A percentile compares a stretch with the other conserved stretches of the same genome.
Evolutionary conservation across 768 basidiomycete species (phyloP).

Genomic region (Leccinum variicolor): DNA sequence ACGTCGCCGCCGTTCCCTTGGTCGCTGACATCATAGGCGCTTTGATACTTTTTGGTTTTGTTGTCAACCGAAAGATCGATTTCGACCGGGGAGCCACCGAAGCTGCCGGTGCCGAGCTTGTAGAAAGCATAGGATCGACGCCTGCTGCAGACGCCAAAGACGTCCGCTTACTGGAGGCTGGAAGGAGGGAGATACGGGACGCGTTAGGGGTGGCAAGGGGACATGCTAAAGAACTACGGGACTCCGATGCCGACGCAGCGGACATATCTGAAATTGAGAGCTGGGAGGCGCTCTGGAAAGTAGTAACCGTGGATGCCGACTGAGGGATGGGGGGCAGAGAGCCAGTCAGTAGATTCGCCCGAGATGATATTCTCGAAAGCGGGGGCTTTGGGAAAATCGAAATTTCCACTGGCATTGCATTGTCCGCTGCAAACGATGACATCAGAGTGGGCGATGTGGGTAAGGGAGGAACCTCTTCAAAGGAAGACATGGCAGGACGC

Average conservation of each 20-base stretch:
- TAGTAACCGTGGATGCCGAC: slow-evolving; percentile 25
- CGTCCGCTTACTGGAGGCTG: slow-evolving; percentile 24
- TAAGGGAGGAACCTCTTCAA: slow-evolving; percentile 26
- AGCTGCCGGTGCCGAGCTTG: background rate
- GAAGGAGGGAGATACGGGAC: slow-evolving; percentile 25
- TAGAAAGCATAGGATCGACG: slow-evolving; percentile 14
- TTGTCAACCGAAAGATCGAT: slow-evolving; percentile 29
- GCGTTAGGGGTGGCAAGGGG: slow-evolving; percentile 1
- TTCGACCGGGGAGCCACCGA: slow-evolving; percentile 18
- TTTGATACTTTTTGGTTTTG: slow-evolving; percentile 25
- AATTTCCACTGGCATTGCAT: background rate
- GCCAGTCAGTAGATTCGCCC: slow-evolving; percentile 6
- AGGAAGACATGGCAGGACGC: slow-evolving; percentile 15
- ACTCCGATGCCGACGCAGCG: slow-evolving; percentile 14
- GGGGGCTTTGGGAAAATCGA: background rate
- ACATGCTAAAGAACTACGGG: slow-evolving; percentile 15
- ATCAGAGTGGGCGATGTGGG: slow-evolving; percentile 24
- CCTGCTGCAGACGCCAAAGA: slow-evolving; percentile 25
- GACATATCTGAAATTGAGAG: slow-evolving; percentile 17
- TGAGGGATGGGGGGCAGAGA: slow-evolving; percentile 28
- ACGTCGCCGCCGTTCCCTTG: background rate
- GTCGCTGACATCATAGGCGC: slow-evolving; percentile 3
- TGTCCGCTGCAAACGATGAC: slow-evolving; percentile 2
- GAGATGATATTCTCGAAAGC: slow-evolving; percentile 24
- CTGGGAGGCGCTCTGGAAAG: slow-evolving; percentile 22